Evolutionary conservation across 164 flowering plant species (phyloP), one percentile per base, ranked within the genome.

Genomic region (Kingdonia uniflora): DNA sequence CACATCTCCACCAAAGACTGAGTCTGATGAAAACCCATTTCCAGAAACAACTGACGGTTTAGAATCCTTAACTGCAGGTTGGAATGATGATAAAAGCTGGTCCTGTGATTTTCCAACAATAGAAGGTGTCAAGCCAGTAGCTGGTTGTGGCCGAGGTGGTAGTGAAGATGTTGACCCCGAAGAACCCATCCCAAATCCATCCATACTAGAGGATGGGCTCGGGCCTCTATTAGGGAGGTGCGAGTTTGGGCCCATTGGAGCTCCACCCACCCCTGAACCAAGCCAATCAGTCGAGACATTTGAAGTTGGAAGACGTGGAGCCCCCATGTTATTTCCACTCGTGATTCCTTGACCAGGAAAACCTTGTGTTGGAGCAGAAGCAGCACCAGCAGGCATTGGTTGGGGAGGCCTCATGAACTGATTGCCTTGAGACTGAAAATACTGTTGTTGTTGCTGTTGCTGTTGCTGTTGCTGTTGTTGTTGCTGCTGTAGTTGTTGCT

Each of bases 1-100:
- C 29, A 73, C 61, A 62, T 81, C 91, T 50, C 73, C 77, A 40
- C 87, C 92, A 71, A 81, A 82, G 47, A 52, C 44, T 22, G 87
- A 67, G 55, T 71, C 72, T 16, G 81, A 68, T 49, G 77, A 65
- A 66, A 69, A 66, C 6, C 91, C 95, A 76, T 85, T 84, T 59
- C 87, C 95, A 64, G 89, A 68, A 54, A n/a, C n/a, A n/a, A 58
- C 56, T 35, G 49, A 33, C 55, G 74, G 58, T 67, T 71, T 82
- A 19, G 83, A 65, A 65, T 80, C 81, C 63, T 73, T 76, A 57
- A 56, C 50, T 40, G 60, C 55, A 11, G 69, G 57, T 54, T 68
- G 79, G 49, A 70, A 54, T 42, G 77, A 45, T 24, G 71, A 24
- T 42, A 74, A 40, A 37, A 54, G 60, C 39, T 49, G 22, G 58